Percentiles rank a stretch among this genome's conserved stretches.
Conservation (phyloP, 495 filamentous ascomycete species). For the Emericellopsis terricola region DNA sequence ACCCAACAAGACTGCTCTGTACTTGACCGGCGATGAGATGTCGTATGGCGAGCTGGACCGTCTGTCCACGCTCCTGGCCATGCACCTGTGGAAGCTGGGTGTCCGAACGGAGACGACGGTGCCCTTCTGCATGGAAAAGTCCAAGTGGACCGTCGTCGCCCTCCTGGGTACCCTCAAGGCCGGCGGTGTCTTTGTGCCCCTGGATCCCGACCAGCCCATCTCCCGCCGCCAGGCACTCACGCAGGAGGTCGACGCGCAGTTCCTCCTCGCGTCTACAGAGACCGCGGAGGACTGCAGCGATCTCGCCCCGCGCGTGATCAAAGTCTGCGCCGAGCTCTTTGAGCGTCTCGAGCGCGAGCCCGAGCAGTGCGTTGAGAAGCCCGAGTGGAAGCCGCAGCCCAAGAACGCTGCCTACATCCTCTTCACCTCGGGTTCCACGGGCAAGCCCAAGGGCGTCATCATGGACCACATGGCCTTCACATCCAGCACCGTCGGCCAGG, state of each 20-base stretch:
- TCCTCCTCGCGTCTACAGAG: not conserved
- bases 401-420: not conserved
- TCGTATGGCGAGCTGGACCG: constrained; percentile 30
- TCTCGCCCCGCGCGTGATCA: not conserved
- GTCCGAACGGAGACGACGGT: constrained; percentile 23
- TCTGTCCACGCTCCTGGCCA: constrained; percentile 23
- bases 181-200: not conserved
- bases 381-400: not conserved
- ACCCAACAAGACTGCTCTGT: constrained; percentile 8
- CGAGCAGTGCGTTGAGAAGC: constrained; percentile 7
- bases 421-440: not conserved
- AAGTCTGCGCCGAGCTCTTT: not conserved
- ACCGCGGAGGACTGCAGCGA: not conserved
- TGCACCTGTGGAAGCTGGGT: constrained; percentile 15
- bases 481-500: not conserved
- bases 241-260: not conserved
- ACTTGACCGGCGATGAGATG: constrained; percentile 35
- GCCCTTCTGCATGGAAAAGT: constrained; percentile 26
- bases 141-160: constrained; percentile 7
- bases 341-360: constrained; percentile 8
- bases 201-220: constrained; percentile 1
- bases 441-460: not conserved
- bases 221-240: not conserved
- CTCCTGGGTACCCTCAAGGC: constrained; percentile 8
- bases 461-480: not conserved